Evolutionary conservation across 2,329 filamentous ascomycete genomes (phyloP).

Genomic region (Albophoma yamanashiensis): DNA sequence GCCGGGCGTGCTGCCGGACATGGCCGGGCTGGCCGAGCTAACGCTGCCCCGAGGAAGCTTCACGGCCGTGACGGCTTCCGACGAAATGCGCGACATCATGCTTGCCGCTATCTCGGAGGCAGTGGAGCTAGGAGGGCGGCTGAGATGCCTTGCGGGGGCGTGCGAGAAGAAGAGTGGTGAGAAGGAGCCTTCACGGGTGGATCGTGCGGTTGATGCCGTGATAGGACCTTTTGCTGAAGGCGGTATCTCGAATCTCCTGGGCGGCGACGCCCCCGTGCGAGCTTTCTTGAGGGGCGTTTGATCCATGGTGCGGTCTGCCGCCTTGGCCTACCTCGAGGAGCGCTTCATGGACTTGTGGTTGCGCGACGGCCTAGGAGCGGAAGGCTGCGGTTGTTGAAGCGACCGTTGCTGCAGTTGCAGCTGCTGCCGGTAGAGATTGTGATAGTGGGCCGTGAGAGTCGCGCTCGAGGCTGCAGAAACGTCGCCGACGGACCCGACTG

Average conservation of each 20-base stretch:
- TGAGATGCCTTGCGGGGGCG: constrained; percentile 22
- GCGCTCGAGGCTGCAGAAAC: neutral
- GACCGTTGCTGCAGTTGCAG: neutral
- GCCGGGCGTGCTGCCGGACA: constrained; percentile 39
- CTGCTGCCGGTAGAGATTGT: neutral
- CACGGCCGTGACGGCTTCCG: constrained; percentile 39
- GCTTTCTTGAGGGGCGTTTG: constrained; percentile 33
- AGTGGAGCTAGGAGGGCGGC: constrained; percentile 25
- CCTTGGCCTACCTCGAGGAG: constrained; percentile 9
- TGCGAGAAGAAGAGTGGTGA: constrained; percentile 45
- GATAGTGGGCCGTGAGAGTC: neutral
- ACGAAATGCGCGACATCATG: constrained; percentile 34
- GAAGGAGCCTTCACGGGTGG: constrained; percentile 24
- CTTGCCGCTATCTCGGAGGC: constrained; percentile 30
- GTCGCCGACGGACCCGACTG: constrained; percentile 4
- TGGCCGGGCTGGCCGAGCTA: constrained; percentile 32
- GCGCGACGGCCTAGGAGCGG: constrained; percentile 6
- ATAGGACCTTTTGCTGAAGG: constrained; percentile 11
- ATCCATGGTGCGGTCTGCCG: constrained; percentile 18
- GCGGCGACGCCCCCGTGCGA: constrained; percentile 34
- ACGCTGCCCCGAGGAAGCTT: constrained; percentile 45
- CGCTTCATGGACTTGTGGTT: constrained; percentile 14
- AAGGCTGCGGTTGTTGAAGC: neutral
- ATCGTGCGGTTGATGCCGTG: constrained; percentile 9
- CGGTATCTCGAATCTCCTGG: constrained; percentile 32